Conservation (phyloP, 176 grass and related monocot species). For the Triticum dicoccoides region DNA sequence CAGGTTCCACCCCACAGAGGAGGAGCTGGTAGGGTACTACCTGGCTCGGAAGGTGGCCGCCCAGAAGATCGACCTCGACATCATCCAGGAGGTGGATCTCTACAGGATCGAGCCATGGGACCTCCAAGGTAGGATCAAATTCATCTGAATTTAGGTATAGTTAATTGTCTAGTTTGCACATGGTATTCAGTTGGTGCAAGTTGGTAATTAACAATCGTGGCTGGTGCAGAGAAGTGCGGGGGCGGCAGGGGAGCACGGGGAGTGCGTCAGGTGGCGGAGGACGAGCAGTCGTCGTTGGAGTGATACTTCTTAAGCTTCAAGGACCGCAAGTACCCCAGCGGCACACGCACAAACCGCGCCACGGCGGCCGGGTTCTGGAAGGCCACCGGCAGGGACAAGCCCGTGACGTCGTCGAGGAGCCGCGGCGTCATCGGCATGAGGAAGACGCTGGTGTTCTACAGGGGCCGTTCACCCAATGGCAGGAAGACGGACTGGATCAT, state of each 20-base stretch:
- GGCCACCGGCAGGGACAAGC: conserved; percentile 88
- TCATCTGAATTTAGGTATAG: too few species aligned
- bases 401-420: conserved; percentile 38
- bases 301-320: conserved; percentile 87
- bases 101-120: conserved; percentile 85
- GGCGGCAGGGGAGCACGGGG: conserved; percentile 31
- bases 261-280: neutral
- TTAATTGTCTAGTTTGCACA: too few species aligned
- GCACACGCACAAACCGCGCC: conserved; percentile 77
- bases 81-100: conserved; percentile 85
- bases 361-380: conserved; percentile 88
- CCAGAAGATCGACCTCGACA: conserved; percentile 51
- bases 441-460: conserved; percentile 85
- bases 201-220: too few species aligned
- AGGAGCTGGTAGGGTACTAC: conserved; percentile 89
- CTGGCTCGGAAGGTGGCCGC: conserved; percentile 59
- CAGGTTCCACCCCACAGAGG: conserved; percentile 89
- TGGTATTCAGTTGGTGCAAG: too few species aligned
- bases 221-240: conserved; percentile 52
- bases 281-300: neutral
- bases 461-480: conserved; percentile 66
- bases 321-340: conserved; percentile 79
- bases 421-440: conserved; percentile 67
- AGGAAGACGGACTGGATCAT: conserved; percentile 5
- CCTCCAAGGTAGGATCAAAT: conserved; percentile 61